These are phyloP conservation scores for Schizosaccharomyces versatilis DNA, from an alignment of 1,139 yeast species.

Conservation along the genomic window DNA sequence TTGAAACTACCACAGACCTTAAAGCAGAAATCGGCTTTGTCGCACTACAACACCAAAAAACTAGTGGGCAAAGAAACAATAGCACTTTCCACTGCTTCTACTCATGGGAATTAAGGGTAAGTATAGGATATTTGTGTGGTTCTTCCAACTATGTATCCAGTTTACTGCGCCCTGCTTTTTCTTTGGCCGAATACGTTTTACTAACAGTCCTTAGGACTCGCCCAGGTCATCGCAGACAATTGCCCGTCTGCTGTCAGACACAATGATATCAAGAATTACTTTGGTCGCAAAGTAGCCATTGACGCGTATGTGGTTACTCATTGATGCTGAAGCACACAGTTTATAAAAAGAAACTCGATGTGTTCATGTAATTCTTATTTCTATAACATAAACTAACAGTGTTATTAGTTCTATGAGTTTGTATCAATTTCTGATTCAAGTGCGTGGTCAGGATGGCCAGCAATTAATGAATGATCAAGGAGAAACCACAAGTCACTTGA, in stretches of 20 bases:
- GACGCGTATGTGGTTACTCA: constrained; percentile 17
- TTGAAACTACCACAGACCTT: no score
- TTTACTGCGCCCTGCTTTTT: background rate
- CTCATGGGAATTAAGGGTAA: constrained; percentile 1
- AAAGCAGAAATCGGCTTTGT: no score
- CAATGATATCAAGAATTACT: constrained; percentile 61
- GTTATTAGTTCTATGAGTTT: constrained; percentile 15
- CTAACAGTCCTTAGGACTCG: constrained; percentile 29
- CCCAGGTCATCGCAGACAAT: constrained; percentile 63
- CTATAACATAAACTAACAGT: background rate
- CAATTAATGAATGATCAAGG: constrained; percentile 74
- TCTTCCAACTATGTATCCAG: background rate
- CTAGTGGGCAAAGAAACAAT: no score
- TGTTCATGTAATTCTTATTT: background rate
- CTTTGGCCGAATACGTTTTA: background rate
- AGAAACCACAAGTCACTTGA: constrained; percentile 71
- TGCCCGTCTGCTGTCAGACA: constrained; percentile 66
- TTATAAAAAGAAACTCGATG: constrained; percentile 15
- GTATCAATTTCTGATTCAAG: constrained; percentile 28
- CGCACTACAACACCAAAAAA: no score
- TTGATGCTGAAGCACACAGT: background rate
- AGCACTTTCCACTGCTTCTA: no score
- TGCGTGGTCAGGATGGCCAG: constrained; percentile 90
- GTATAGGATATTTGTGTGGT: background rate
- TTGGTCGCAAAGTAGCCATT: constrained; percentile 89